These are phyloP conservation scores for Asterionellopsis glacialis DNA, from an alignment of 108 stramenopile species.

Conservation along the genomic window DNA sequence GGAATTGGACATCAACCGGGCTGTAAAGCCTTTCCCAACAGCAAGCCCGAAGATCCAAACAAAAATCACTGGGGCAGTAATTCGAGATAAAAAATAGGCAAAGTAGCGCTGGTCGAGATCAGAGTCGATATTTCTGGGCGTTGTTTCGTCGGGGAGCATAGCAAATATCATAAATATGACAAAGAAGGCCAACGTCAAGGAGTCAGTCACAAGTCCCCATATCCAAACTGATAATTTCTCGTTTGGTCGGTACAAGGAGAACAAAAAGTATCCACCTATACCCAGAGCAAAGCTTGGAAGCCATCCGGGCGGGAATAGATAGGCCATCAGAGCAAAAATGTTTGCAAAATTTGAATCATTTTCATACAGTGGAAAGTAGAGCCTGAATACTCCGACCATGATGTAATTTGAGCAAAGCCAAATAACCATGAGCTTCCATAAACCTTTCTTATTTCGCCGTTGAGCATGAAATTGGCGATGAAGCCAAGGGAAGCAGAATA, in stretches of 20 bases:
- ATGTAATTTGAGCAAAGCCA: constrained; percentile 1
- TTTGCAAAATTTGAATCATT: neutral
- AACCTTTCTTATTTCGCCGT: neutral
- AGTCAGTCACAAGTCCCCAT: constrained; percentile 8
- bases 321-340: neutral
- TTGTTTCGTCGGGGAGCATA: neutral
- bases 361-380: neutral
- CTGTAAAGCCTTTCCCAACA: constrained; percentile 5
- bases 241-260: neutral
- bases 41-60: constrained; percentile 5
- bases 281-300: constrained; percentile 6
- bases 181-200: constrained; percentile 6
- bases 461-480: constrained; percentile 7
- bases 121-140: neutral
- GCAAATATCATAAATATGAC: neutral
- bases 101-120: neutral
- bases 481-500: constrained; percentile 9
- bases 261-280: neutral
- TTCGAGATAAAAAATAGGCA: neutral
- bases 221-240: neutral
- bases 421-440: constrained; percentile 6
- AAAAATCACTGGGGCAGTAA: constrained; percentile 2
- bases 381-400: neutral
- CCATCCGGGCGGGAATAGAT: constrained; percentile 11
- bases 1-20: neutral